Conservation (phyloP, 148 eudicot species). For the Limonium bicolor region DNA sequence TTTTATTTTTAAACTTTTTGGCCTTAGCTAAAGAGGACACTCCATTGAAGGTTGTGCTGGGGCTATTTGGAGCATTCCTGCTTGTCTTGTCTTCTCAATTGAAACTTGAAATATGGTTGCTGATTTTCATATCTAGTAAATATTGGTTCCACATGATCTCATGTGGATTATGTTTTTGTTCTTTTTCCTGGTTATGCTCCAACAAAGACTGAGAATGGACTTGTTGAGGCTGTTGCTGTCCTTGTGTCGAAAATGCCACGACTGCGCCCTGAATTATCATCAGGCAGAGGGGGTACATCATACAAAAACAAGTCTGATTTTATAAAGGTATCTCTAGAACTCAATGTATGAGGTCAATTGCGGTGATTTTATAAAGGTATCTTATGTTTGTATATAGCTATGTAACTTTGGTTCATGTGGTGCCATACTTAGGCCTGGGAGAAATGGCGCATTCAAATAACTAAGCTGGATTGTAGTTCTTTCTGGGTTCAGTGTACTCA, state of each 20-base stretch:
- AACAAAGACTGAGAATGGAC: conserved; percentile 86
- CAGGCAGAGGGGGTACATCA: conserved; percentile 70
- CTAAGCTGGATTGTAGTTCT: conserved; percentile 85
- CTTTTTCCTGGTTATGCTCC: conserved; percentile 3
- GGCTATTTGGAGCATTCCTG: too few species aligned
- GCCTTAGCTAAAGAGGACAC: too few species aligned
- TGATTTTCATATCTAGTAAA: too few species aligned
- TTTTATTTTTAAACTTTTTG: too few species aligned
- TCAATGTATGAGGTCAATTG: too few species aligned
- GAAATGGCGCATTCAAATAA: conserved; percentile 79
- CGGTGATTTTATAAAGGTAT: too few species aligned
- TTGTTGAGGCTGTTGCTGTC: conserved; percentile 92
- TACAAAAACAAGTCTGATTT: conserved; percentile 67
- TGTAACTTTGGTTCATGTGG: neutral
- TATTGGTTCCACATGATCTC: too few species aligned
- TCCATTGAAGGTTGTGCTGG: too few species aligned
- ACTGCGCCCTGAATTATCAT: conserved; percentile 39
- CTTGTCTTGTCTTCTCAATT: too few species aligned
- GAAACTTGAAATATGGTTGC: too few species aligned
- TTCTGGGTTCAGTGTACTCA: conserved; percentile 93
- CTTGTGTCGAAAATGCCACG: conserved; percentile 92
- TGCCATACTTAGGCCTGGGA: conserved; percentile 74
- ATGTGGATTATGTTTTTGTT: too few species aligned
- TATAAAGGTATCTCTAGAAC: conserved; percentile 53
- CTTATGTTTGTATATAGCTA: too few species aligned